Percentiles rank a stretch among this genome's conserved stretches.
Conservation (phyloP, 2,329 filamentous ascomycete genomes). For the Lecanicillium sp. region DNA sequence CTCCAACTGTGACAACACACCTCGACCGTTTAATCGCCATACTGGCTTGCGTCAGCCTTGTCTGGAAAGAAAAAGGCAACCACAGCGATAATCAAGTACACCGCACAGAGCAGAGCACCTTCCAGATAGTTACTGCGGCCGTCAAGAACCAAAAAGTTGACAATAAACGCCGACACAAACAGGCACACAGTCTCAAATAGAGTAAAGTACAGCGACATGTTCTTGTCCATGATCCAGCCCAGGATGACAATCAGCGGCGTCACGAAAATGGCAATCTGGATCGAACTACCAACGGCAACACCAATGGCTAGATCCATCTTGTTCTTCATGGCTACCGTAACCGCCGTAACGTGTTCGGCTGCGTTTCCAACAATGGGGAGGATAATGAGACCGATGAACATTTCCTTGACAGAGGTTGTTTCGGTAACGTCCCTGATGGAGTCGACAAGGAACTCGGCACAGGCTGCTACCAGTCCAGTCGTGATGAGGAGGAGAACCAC, state of each 20-base stretch:
- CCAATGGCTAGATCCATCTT: constrained; percentile 71
- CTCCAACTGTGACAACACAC: too few species aligned
- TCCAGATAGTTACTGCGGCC: constrained; percentile 83
- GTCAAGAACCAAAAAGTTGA: constrained; percentile 81
- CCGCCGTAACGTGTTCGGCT: constrained; percentile 63
- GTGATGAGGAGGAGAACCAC: constrained; percentile 54
- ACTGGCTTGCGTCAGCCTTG: constrained; percentile 35
- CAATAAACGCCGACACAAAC: constrained; percentile 76
- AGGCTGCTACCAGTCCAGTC: constrained; percentile 57
- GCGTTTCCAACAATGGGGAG: constrained; percentile 67
- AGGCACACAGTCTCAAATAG: constrained; percentile 83
- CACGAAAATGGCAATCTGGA: constrained; percentile 65
- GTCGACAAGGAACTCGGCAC: constrained; percentile 62
- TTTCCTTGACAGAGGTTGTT: constrained; percentile 49
- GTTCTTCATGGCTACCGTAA: constrained; percentile 64
- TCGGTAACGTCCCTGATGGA: constrained; percentile 56
- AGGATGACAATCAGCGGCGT: constrained; percentile 63
- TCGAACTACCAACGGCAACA: constrained; percentile 61
- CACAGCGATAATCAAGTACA: constrained; percentile 60
- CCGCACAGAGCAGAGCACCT: constrained; percentile 59
- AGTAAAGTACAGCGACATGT: constrained; percentile 79
- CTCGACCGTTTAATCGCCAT: constrained; percentile 15
- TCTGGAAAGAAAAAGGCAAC: constrained; percentile 60
- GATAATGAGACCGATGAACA: constrained; percentile 64
- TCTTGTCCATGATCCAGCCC: constrained; percentile 58